Conservation (phyloP, 441 rosid species). For the Eutrema salsugineum region DNA sequence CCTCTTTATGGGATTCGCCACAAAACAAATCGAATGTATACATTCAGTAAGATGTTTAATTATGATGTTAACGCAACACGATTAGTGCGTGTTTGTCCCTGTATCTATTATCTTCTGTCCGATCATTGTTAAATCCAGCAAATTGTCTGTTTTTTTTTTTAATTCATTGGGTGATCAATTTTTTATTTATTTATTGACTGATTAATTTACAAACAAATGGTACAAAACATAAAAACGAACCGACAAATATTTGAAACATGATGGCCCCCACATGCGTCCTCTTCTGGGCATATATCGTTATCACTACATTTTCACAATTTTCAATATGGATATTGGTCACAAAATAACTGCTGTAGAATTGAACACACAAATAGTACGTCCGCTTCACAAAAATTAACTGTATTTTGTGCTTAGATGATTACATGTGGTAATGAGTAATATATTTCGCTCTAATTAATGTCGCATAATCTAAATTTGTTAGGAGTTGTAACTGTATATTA, state of each 20-base stretch:
- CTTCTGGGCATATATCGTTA: slow-evolving; percentile 7
- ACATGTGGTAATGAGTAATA: not conserved
- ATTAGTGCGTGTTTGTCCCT: too few relatives aligned
- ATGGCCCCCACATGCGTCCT: slow-evolving; percentile 22
- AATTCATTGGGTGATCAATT: not conserved
- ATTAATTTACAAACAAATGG: not conserved
- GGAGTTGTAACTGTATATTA: not conserved
- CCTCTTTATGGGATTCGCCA: too few relatives aligned
- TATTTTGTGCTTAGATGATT: not conserved
- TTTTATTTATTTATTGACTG: not conserved
- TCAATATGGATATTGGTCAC: slow-evolving; percentile 21
- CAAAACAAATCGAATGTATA: too few relatives aligned
- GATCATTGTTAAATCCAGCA: too few relatives aligned
- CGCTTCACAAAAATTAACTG: not conserved
- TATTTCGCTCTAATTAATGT: not conserved
- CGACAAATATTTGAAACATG: slow-evolving; percentile 12
- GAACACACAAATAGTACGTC: not conserved
- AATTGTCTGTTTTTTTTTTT: too few relatives aligned
- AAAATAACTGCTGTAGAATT: slow-evolving; percentile 2
- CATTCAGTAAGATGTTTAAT: too few relatives aligned
- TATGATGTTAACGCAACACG: too few relatives aligned
- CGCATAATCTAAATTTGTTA: not conserved
- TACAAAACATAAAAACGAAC: not conserved
- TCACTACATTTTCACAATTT: slow-evolving; percentile 18
- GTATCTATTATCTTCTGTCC: too few relatives aligned